These are phyloP conservation scores for Exserohilum rostratum DNA, from an alignment of 2,329 filamentous ascomycete genomes.

Conservation along the genomic window DNA sequence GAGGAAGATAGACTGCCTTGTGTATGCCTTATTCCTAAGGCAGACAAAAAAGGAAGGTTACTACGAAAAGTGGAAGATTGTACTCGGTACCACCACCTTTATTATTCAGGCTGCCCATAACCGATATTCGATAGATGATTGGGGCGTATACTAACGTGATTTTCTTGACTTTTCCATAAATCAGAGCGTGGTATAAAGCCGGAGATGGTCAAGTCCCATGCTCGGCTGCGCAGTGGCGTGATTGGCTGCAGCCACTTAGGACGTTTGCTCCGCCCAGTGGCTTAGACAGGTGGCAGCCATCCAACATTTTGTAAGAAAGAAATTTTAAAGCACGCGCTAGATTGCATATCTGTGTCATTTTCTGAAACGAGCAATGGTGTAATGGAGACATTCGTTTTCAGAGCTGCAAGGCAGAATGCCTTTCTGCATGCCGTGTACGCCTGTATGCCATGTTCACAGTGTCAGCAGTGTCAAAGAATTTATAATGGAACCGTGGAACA, in stretches of 20 bases:
- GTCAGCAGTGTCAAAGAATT: background rate
- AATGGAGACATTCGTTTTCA: too few relatives aligned
- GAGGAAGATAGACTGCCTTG: background rate
- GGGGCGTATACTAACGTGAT: background rate
- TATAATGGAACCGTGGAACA: background rate
- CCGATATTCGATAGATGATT: background rate
- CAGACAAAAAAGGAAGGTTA: background rate
- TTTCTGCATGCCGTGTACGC: too few relatives aligned
- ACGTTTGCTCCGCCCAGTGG: background rate
- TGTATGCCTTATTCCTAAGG: background rate
- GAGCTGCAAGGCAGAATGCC: too few relatives aligned
- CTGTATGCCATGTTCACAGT: too few relatives aligned
- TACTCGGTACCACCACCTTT: slow-evolving; percentile 4
- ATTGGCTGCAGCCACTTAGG: background rate
- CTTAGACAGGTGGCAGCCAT: background rate
- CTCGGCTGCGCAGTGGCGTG: background rate
- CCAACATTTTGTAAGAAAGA: background rate
- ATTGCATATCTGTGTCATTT: background rate
- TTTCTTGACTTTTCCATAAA: background rate
- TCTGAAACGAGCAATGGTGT: background rate
- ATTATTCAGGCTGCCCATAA: background rate
- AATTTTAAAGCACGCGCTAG: background rate
- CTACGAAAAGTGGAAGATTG: background rate
- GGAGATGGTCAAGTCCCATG: background rate
- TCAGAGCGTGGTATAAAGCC: background rate